Conservation (phyloP, 441 rosid species). For the Heliophila coronopifolia region DNA sequence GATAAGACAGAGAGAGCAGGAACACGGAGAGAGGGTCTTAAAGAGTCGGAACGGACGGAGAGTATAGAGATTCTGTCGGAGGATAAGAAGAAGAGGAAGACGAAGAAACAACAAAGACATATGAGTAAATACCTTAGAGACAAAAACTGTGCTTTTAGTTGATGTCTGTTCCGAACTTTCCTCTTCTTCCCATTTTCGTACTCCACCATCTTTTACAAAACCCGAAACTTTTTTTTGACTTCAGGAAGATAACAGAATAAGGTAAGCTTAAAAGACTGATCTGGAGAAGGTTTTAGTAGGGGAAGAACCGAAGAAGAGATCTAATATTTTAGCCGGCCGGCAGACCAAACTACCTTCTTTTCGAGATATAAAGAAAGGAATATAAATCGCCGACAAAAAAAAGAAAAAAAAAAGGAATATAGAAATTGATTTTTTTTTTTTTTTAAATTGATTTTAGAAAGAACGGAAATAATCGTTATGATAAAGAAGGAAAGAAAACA, state of each 20-base stretch:
- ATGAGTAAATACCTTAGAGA: conserved; percentile 45
- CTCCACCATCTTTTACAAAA: conserved; percentile 38
- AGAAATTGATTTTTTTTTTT: background rate
- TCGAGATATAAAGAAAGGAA: conserved; percentile 7
- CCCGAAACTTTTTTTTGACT: background rate
- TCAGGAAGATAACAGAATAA: background rate
- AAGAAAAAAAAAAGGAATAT: too few relatives aligned
- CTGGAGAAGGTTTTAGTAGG: conserved; percentile 7
- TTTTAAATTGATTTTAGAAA: background rate
- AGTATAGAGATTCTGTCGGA: conserved; percentile 43
- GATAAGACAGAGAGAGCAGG: conserved; percentile 47
- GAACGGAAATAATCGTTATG: conserved; percentile 2
- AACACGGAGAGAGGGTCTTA: conserved; percentile 55
- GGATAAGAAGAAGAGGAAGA: conserved; percentile 54
- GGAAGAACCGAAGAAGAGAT: conserved; percentile 30
- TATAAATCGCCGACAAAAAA: background rate
- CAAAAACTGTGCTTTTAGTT: conserved; percentile 34
- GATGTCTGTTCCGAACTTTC: conserved; percentile 45
- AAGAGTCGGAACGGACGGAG: conserved; percentile 37
- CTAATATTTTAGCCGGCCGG: conserved; percentile 25
- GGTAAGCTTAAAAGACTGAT: conserved; percentile 15
- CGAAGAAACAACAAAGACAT: conserved; percentile 52
- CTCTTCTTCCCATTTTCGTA: conserved; percentile 72
- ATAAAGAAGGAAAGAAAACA: conserved; percentile 8
- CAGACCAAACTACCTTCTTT: background rate